Base-by-base conservation (phyloP, 106 monocot species). In the Triglochin maritima region DNA sequence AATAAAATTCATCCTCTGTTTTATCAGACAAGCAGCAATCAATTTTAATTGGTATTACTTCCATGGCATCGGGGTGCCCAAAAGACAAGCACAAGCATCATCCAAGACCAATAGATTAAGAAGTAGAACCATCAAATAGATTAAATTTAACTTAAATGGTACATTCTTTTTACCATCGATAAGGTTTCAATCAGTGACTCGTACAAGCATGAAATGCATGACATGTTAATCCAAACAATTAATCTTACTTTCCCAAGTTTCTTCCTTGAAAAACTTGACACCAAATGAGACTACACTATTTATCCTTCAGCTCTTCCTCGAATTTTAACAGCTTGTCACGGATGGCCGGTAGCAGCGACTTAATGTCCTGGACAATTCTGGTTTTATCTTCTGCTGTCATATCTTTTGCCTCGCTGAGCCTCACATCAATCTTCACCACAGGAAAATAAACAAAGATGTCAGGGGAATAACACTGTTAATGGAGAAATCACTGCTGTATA, bases 241-340 rank as follows among this genome's bases (percentile, higher is more conserved):
- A 29, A 29, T 29, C 29, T 29, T 29, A 29, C 29, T 29, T 29
- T 1, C 29, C 29, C 29, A 29, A 29, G 29, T 55, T 12, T 55
- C 10, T 55, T 55, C 14, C 3, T 55, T 1, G 55, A 10, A 55
- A 55, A 55, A 55, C 10, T 3, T 10, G 11, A 55, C 10, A 9
- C 14, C 55, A 55, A 12, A 9, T 12, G 14, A 55, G 14, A 55
- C 10, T 55, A 44, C 43, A 5, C 82, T 85, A 96, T 58, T 85
- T 83, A 60, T 84, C 82, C 68, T 78, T 86, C 6, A 96, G 79
- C 77, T 96, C 96, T 62, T 80, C 66, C 50, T 96, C 96, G 55
- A 96, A 96, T 42, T 62, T 68, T 3, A 63, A 57, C 5, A 98
- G 69, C 49, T 80, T 84, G 16, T 88, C 73, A 11, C 83, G 86